Percentiles rank a stretch among this genome's conserved stretches.
phyloP scores from a whole-genome alignment of 768 basidiomycete genomes.

The Hygrocybe punicea region DNA sequence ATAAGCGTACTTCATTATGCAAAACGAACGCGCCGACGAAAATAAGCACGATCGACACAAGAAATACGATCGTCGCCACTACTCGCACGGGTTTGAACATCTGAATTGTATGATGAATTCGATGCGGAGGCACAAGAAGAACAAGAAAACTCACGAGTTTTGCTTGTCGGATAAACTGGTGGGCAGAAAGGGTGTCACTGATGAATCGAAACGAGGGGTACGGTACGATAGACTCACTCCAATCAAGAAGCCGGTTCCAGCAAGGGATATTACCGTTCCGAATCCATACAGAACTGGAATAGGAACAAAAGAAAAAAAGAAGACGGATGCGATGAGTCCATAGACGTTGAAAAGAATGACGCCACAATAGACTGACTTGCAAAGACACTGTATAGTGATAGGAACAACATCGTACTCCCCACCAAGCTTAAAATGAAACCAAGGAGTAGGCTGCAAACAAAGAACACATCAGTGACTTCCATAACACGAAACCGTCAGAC shows the following conservation, averaged over 20 bases:
- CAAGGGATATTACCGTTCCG: conserved; percentile 76
- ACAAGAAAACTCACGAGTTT: conserved; percentile 56
- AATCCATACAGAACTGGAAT: conserved; percentile 81
- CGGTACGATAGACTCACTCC: conserved; percentile 53
- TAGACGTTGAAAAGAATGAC: background rate
- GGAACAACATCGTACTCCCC: conserved; percentile 72
- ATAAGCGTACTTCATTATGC: conserved; percentile 52
- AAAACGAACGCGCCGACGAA: conserved; percentile 86
- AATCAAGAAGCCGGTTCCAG: conserved; percentile 88
- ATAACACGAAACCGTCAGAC: background rate
- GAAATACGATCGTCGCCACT: conserved; percentile 72
- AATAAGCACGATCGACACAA: conserved; percentile 76
- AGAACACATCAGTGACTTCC: background rate
- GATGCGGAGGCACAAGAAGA: background rate
- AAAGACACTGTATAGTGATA: conserved; percentile 66
- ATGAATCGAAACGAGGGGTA: background rate
- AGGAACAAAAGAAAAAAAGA: background rate
- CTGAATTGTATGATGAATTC: conserved; percentile 35
- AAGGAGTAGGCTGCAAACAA: conserved; percentile 50
- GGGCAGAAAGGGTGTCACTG: no score
- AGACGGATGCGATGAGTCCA: background rate
- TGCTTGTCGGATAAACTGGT: conserved; percentile 77
- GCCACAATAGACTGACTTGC: conserved; percentile 52
- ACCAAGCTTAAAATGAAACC: conserved; percentile 82
- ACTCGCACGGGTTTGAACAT: conserved; percentile 95